Evolutionary conservation across 2,329 filamentous ascomycete genomes (phyloP), one percentile per base, ranked within the genome.

Genomic region (Metarhizium brunneum): DNA sequence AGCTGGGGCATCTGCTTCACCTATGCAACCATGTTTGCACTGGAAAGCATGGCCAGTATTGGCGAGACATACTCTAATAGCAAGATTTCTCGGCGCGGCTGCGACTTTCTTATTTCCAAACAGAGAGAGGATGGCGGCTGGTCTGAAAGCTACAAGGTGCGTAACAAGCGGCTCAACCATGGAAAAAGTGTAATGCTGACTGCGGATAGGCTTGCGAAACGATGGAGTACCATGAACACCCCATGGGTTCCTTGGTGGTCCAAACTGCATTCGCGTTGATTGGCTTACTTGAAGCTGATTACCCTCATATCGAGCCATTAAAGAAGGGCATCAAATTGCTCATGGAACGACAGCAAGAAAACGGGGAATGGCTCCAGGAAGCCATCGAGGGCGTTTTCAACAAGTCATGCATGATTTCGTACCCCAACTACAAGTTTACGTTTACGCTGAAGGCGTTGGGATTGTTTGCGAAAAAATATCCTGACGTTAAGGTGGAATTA

Each of bases 1-100:
- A 91, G 85, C 67, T 99, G 94, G 94, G 94, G 90, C 53, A 95
- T 99, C 64, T 99, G 94, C 74, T 99, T 95, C 71, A 96, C 92
- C 0, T 99, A 99, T 67, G 94, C 92, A 1, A 88, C 84, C 60
- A 95, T 97, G 91, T 99, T 99, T 73, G 92, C 92, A 0, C 78
- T 97, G 1, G 92, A 97, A 69, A 90, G 88, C 59, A 77, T 99
- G 62, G 81, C 84, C 6, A 87, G 85, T 50, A 83, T 90, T 4
- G 92, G 92, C 6, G 91, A 97, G 72, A 88, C 80, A 3, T 95
- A 94, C 61, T 74, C 75, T 36, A 95, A 84, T 59, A 92, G 87
- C 63, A 75, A 81, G 5, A 76, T 85, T 52, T 82, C 91, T 1
- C 83, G 80, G 57, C 82, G 83, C 47, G 94, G 86, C 0, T 97